Conservation (phyloP, 495 filamentous ascomycete species). For the Talaromyces thailandensis region DNA sequence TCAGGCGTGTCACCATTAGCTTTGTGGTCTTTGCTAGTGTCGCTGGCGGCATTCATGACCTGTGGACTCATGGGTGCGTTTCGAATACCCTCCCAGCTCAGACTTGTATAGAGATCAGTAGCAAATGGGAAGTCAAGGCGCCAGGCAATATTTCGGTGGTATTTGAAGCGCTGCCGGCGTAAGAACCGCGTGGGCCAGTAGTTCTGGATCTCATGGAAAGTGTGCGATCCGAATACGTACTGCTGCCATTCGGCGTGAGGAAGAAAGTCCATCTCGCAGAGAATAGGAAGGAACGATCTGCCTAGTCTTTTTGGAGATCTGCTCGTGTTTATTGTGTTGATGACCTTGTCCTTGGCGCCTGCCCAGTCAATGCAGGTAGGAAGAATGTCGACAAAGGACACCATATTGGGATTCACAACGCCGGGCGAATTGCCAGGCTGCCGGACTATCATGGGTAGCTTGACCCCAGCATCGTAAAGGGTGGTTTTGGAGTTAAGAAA, state of each 20-base stretch:
- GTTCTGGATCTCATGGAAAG: constrained; percentile 35
- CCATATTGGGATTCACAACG: constrained; percentile 27
- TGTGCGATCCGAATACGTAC: constrained; percentile 33
- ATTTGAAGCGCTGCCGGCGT: constrained; percentile 26
- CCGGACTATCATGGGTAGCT: constrained; percentile 26
- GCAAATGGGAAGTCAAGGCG: constrained; percentile 34
- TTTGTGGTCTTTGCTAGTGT: too few species aligned
- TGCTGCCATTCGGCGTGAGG: constrained; percentile 13
- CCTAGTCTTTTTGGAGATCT: constrained; percentile 8
- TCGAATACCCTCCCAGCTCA: constrained; percentile 29
- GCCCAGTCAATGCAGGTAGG: constrained; percentile 29
- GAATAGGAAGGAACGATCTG: constrained; percentile 24
- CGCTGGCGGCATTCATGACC: constrained; percentile 4
- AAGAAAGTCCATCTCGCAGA: constrained; percentile 9
- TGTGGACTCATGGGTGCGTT: too few species aligned
- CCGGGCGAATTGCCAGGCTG: constrained; percentile 9
- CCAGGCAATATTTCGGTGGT: constrained; percentile 34
- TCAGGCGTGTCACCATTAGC: too few species aligned
- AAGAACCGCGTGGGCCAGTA: constrained; percentile 35
- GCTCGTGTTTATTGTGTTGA: not conserved
- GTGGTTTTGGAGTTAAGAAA: constrained; percentile 39
- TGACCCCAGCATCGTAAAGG: constrained; percentile 30
- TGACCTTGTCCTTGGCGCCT: constrained; percentile 6
- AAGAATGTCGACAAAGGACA: constrained; percentile 31
- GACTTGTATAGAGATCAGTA: constrained; percentile 26